Base-by-base conservation (phyloP, 345 rosid genomes). In the Eucalyptus viminalis region DNA sequence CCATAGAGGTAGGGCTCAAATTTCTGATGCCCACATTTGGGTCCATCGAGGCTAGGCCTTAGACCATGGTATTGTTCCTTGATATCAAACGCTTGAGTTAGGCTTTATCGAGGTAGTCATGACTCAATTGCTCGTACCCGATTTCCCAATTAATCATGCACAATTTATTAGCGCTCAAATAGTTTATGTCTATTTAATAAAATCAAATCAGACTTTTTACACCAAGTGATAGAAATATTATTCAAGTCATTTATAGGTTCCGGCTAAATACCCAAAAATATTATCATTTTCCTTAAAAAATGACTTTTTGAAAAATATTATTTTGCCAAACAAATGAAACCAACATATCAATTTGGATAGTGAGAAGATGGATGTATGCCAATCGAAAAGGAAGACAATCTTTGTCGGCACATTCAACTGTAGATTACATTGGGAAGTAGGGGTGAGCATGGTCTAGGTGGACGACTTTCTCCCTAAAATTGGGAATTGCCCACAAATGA, bases 381-480 rank as follows among this genome's bases (percentile, higher is more conserved):
- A 31, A n/a, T 65, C 3, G 3, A 65, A 65, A n/a, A 65, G 76
- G 21, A 65, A 65, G 19, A 65, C 21, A 4, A n/a, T 34, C 21
- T 65, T 65, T 31, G 37, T 15, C 1, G 2, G 11, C 10, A 2
- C 40, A 65, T 65, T 10, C 4, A 11, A 62, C 0, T 14, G 0
- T 7, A 62, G 17, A 62, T 29, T 14, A 29, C 72, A 15, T 7
- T 29, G 5, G 72, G 10, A 65, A 5, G 40, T 7, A 9, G 13
- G 62, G 27, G 62, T 56, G 6, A 53, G 58, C 58, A 53, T 53
- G 11, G 25, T 21, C 0, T 53, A 0, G 11, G 9, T 53, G 2
- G 58, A 53, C 2, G 2, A 4, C 11, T 53, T 2, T 10, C 58
- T 19, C 5, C 25, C 24, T 7, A 53, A 53, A 53, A 53, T 53